These are phyloP conservation scores for Cystobasidium pallidum DNA, from an alignment of 1,284 basidiomycete species.

Conservation along the genomic window DNA sequence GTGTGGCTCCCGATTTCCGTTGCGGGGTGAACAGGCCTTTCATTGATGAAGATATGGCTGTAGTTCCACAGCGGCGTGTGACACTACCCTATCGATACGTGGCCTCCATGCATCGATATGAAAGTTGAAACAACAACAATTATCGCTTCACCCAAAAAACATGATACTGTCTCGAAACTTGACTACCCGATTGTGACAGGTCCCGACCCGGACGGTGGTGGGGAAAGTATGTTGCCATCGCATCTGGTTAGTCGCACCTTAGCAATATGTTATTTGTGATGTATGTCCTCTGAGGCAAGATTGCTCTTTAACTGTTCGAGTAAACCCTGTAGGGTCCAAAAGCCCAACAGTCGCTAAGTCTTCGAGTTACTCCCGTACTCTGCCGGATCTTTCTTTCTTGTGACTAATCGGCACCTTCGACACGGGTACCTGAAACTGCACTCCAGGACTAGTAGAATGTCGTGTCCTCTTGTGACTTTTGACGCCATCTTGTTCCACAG, in stretches of 20 bases:
- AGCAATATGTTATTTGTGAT: no score
- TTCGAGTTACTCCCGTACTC: background rate
- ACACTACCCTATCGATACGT: no score
- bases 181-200: no score
- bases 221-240: no score
- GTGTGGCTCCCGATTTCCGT: background rate
- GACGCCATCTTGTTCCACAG: background rate
- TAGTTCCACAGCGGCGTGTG: no score
- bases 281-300: no score
- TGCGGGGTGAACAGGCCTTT: background rate
- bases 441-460: slow-evolving; percentile 26
- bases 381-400: background rate
- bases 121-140: slow-evolving; percentile 9
- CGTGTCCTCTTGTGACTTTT: slow-evolving; percentile 11
- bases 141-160: background rate
- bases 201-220: no score
- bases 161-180: background rate
- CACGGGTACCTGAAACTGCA: background rate
- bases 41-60: no score
- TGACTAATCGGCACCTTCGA: background rate
- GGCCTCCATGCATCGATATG: no score
- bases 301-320: background rate
- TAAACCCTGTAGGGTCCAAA: background rate
- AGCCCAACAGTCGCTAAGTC: background rate
- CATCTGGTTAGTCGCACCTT: no score